Conservation (phyloP, 352 stramenopile species). For the Phytophthora hybrid region DNA sequence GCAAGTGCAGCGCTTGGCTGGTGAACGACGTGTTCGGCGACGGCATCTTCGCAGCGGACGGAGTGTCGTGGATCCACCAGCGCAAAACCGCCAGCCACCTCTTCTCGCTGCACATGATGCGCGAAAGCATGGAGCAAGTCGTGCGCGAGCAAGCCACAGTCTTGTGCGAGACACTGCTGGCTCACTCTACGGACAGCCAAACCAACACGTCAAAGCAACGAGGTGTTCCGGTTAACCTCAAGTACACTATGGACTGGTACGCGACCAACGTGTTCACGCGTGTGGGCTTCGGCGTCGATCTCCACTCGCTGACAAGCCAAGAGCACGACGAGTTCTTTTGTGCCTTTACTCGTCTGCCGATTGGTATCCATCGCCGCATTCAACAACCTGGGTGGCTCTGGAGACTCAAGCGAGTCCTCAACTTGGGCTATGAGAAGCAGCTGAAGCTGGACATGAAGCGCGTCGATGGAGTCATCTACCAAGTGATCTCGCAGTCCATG, state of each 20-base stretch:
- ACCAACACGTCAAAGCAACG: not conserved
- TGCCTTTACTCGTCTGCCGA: constrained; percentile 42
- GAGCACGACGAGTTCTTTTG: constrained; percentile 45
- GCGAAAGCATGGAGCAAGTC: constrained; percentile 55
- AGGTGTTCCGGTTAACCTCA: constrained; percentile 38
- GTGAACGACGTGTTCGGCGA: constrained; percentile 68
- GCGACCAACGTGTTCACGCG: constrained; percentile 75
- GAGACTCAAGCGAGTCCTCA: constrained; percentile 46
- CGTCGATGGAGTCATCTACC: constrained; percentile 53
- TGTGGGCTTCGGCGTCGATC: constrained; percentile 72
- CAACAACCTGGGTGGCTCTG: constrained; percentile 61
- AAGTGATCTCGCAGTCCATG: constrained; percentile 56
- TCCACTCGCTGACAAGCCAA: constrained; percentile 40
- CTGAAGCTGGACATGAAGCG: constrained; percentile 43
- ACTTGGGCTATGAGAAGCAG: constrained; percentile 47
- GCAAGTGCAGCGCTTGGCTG: constrained; percentile 61
- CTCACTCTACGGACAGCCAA: constrained; percentile 17
- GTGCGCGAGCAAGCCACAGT: constrained; percentile 47
- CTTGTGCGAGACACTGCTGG: constrained; percentile 42
- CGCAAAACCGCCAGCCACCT: constrained; percentile 89
- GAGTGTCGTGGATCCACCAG: constrained; percentile 71
- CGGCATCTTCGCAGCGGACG: constrained; percentile 75
- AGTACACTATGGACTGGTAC: constrained; percentile 56
- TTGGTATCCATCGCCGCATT: constrained; percentile 48
- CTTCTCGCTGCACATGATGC: constrained; percentile 75